Evolutionary conservation across 2,329 filamentous ascomycete genomes (phyloP), one percentile per base, ranked within the genome.

Genomic region (Venturia asperata): DNA sequence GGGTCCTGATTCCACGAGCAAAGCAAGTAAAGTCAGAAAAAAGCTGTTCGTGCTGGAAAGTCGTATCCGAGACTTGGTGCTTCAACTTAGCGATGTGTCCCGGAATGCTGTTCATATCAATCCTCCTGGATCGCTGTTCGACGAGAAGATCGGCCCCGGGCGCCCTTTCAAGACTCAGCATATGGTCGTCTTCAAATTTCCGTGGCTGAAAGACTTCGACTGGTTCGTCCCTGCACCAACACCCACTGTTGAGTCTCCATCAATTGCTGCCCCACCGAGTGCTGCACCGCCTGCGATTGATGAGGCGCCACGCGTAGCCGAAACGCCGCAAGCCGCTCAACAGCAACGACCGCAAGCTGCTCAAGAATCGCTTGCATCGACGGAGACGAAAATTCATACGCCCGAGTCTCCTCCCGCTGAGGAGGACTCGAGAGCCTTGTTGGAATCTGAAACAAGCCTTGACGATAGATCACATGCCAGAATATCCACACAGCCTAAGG

Each of bases 51-150:
- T 64, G 30, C n/a, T 39, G 52, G 47, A 68, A 45, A 66, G 67
- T 10, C 70, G 70, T 30, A 67, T 73, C 15, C 68, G 70, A 43
- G 65, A 69, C 27, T 68, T 73, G 19, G 70, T 74, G 42, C 68
- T 69, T 6, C 69, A 71, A 11, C 72, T 76, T n/a, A 66, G 71
- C 34, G 68, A 69, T n/a, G 72, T 72, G 37, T 63, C 69, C 10
- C 67, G 69, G 5, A 73, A 77, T 43, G 78, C 78, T 0, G 64
- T 81, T 0, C 79, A 79, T 66, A 70, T 80, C 63, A 76, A 81
- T 66, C 77, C 78, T n/a, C 77, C 76, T 30, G 77, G 77, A 19
- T 78, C 76, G n/a, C 70, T 65, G 58, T 74, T 69, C 66, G 70
- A 69, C 67, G 69, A 45, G 37, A 61, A 42, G 24, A 42, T 61